Evolutionary conservation across 179 eudicot species (phyloP).

Genomic region (Carnegiea gigantea): DNA sequence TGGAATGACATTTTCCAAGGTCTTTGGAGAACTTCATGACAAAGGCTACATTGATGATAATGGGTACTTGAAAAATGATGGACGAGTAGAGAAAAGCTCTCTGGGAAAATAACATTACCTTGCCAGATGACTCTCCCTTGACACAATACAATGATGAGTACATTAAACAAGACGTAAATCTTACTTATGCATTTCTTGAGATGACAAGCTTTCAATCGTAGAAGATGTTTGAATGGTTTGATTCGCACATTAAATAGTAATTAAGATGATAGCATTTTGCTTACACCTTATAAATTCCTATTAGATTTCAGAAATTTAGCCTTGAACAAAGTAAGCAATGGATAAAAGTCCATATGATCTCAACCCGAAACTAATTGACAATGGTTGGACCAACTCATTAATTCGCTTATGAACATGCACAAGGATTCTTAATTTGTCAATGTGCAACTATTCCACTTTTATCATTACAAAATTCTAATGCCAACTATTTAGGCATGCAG

Average conservation of each 20-base stretch:
- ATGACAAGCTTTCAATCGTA: conserved; percentile 87
- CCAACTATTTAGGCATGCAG: too few relatives aligned
- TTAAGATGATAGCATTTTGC: not conserved
- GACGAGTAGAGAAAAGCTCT: conserved; percentile 70
- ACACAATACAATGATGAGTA: too few relatives aligned
- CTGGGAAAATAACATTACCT: conserved; percentile 42
- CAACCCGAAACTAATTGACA: too few relatives aligned
- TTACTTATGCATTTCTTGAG: conserved; percentile 83
- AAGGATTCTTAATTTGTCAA: too few relatives aligned
- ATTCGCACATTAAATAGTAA: conserved; percentile 49
- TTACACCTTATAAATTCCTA: too few relatives aligned
- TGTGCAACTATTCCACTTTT: too few relatives aligned
- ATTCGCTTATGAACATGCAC: too few relatives aligned
- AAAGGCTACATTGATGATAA: conserved; percentile 56
- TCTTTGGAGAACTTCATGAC: conserved; percentile 47
- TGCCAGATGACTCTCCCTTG: conserved; percentile 37
- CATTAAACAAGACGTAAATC: conserved; percentile 82
- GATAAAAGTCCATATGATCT: too few relatives aligned
- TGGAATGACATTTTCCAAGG: conserved; percentile 36
- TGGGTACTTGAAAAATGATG: conserved; percentile 80
- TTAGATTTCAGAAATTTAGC: too few relatives aligned
- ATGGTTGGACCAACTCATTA: too few relatives aligned
- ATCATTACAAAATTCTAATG: too few relatives aligned
- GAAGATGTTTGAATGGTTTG: conserved; percentile 75
- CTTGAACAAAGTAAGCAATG: too few relatives aligned